These are phyloP conservation scores for Coprinellus micaceus DNA, from an alignment of 768 basidiomycete genomes.

Conservation along the genomic window DNA sequence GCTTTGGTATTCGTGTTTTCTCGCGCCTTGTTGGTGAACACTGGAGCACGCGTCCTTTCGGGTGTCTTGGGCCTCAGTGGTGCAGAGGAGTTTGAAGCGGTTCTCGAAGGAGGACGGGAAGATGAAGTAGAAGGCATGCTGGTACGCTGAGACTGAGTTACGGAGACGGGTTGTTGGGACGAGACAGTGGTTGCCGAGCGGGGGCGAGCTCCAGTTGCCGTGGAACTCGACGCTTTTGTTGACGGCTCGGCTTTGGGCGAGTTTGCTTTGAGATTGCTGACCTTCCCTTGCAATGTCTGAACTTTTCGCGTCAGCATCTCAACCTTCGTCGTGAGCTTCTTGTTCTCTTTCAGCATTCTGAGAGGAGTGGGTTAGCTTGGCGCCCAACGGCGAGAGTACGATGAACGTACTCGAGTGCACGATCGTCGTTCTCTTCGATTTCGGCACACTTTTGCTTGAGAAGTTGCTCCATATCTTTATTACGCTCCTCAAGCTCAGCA, in stretches of 20 bases:
- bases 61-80: conserved; percentile 51
- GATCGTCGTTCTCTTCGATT: conserved; percentile 84
- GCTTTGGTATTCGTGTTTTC: conserved; percentile 20
- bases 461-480: conserved; percentile 72
- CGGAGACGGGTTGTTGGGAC: conserved; percentile 12
- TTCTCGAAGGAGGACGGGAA: conserved; percentile 25
- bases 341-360: conserved; percentile 78
- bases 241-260: conserved; percentile 20
- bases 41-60: conserved; percentile 27
- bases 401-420: conserved; percentile 64
- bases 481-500: conserved; percentile 62
- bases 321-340: conserved; percentile 66
- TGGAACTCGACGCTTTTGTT: background rate
- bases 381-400: background rate
- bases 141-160: conserved; percentile 14
- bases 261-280: conserved; percentile 45
- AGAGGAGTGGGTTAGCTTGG: conserved; percentile 6
- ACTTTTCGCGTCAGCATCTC: conserved; percentile 72
- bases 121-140: conserved; percentile 14
- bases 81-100: conserved; percentile 42
- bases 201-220: conserved; percentile 18
- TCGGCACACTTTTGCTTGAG: conserved; percentile 66
- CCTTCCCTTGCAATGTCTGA: conserved; percentile 65
- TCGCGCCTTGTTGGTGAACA: conserved; percentile 39
- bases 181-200: conserved; percentile 19